Base-by-base conservation (phyloP, 2,329 filamentous ascomycete genomes). In the Aspergillus clavatus region DNA sequence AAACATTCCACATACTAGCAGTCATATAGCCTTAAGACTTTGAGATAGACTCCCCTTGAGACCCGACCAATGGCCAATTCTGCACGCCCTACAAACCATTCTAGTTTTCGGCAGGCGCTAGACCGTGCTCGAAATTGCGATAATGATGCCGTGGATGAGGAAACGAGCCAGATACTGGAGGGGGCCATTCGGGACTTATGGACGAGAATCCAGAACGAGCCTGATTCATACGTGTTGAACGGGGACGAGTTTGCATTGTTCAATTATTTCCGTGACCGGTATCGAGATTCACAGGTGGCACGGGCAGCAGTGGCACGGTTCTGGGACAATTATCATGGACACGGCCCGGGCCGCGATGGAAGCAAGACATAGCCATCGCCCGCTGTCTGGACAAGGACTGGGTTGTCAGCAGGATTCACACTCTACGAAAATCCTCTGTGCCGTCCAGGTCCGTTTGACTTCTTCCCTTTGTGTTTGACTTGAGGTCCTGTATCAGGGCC, bases 161-260 rank as follows among this genome's bases (percentile, higher is more conserved):
- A 72, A 42, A 77, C 89, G 46, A 76, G 73, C 59, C 72, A 73
- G 49, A 81, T 84, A 45, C 80, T 95, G 29, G 83, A 89, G 61
- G 65, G 65, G 40, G 83, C 80, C 23, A 71, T 89, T 40, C 61
- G 69, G 1, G 72, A 78, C 51, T 79, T 90, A 52, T 91, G 87
- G 86, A 63, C 61, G 35, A 83, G 80, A 56, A 77, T 94, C 45
- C 70, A 82, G 56, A 72, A 74, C 3, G 72, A 83, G 24, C 86
- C 86, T 1, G 63, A 70, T 41, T 73, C 74, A n/a, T 94, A 91
- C 66, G 68, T 93, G 52, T 82, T 94, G 72, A 81, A 74, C 26
- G 74, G 78, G 51, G 82, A 88, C 66, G 88, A 95, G 69, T 94
- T 93, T 60, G 81, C 86, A 43, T 77, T 94, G 48, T 89, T 94